Conservation (phyloP, 495 filamentous ascomycete genomes). For the Penicillium cosmopolitanum region DNA sequence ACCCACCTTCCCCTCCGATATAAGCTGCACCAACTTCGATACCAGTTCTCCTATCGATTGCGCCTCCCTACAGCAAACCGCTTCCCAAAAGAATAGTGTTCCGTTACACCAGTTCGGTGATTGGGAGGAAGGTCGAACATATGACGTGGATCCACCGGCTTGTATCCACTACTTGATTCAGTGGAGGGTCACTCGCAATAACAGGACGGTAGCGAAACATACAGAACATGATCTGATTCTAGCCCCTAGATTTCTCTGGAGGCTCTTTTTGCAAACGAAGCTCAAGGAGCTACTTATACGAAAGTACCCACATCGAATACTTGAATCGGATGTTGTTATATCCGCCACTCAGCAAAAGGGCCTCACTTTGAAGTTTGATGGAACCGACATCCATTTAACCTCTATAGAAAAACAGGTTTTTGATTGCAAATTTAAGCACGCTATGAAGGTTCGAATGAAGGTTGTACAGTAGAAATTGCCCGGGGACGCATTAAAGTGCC, state of each 20-base stretch:
- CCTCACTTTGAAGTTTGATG: constrained; percentile 16
- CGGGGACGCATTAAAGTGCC: no score
- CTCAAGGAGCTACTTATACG: constrained; percentile 7
- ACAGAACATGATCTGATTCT: constrained; percentile 33
- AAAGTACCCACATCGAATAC: no score
- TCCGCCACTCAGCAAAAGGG: constrained; percentile 13
- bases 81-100: no score
- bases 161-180: constrained; percentile 43
- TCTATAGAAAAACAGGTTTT: constrained; percentile 25
- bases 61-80: no score
- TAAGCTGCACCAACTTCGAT: no score
- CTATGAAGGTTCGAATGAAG: no score
- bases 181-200: constrained; percentile 36
- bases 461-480: no score
- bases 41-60: no score
- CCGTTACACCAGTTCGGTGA: constrained; percentile 13
- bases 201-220: constrained; percentile 28
- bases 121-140: constrained; percentile 30
- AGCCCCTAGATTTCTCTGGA: constrained; percentile 29
- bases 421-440: no score
- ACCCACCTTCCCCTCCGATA: no score
- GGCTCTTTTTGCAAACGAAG: constrained; percentile 13
- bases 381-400: constrained; percentile 16
- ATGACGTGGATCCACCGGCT: constrained; percentile 36
- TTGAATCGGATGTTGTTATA: constrained; percentile 13